These are phyloP conservation scores for Cymbopogon citratus DNA, from an alignment of 176 grass and related monocot species.

Conservation along the genomic window DNA sequence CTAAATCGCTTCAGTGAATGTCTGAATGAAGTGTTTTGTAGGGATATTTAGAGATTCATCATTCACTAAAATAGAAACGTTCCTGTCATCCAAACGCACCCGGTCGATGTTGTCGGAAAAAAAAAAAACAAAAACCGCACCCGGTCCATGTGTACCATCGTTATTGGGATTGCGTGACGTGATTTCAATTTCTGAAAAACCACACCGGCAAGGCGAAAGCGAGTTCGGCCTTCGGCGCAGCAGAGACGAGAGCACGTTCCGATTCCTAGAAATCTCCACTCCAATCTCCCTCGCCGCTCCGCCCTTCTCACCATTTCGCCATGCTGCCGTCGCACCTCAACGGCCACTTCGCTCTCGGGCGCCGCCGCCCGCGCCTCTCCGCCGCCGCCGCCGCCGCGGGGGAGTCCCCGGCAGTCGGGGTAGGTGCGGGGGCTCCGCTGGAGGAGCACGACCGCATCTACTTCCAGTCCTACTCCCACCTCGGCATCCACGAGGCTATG, in stretches of 20 bases:
- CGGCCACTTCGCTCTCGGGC: conserved; percentile 43
- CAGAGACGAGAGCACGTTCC: neutral
- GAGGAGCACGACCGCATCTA: conserved; percentile 61
- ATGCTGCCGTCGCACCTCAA: conserved; percentile 67
- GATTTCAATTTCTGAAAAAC: no score
- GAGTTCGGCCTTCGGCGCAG: neutral
- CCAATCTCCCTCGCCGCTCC: neutral
- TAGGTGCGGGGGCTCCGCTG: conserved; percentile 1
- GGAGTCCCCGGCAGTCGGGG: neutral
- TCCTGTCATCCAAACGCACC: no score
- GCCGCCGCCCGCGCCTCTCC: conserved; percentile 46
- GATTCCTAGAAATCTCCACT: conserved; percentile 7
- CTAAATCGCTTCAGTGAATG: no score
- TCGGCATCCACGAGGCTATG: conserved; percentile 83
- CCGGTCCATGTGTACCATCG: no score
- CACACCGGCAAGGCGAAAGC: neutral
- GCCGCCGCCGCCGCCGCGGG: neutral
- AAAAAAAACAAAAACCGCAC: no score
- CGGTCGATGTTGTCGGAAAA: no score
- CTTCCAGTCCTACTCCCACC: conserved; percentile 80
- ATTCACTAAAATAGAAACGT: no score
- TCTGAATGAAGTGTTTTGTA: no score
- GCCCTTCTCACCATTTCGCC: conserved; percentile 10
- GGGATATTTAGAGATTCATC: no score
- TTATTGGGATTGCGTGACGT: no score